These are phyloP conservation scores for Lactifluus hygrophoroides DNA, from an alignment of 768 basidiomycete genomes.

Conservation along the genomic window DNA sequence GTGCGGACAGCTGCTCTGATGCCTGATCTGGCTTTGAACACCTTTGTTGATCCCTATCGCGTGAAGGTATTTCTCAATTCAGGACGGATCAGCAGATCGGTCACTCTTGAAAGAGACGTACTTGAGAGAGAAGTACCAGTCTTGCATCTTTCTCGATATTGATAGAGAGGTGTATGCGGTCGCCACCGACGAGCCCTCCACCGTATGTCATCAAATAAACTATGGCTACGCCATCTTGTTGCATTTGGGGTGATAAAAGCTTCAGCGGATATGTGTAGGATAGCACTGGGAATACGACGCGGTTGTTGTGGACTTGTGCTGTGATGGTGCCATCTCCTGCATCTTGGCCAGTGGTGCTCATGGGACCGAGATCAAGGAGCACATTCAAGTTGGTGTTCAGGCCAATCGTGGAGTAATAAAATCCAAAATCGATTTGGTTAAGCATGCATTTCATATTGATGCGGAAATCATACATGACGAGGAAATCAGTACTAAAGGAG, in stretches of 20 bases:
- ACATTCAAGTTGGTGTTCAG: not conserved
- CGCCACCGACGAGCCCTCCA: conserved; percentile 86
- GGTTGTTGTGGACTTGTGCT: conserved; percentile 43
- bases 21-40: conserved; percentile 76
- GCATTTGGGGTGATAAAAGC: conserved; percentile 63
- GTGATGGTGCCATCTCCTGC: conserved; percentile 51
- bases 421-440: not conserved
- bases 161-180: conserved; percentile 56
- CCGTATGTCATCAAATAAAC: conserved; percentile 84
- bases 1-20: conserved; percentile 38
- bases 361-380: not conserved
- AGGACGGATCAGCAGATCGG: not conserved
- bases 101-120: conserved; percentile 23
- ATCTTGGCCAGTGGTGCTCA: conserved; percentile 2
- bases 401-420: no score
- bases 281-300: conserved; percentile 61
- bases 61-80: not conserved
- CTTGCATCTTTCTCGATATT: conserved; percentile 46
- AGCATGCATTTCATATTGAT: conserved; percentile 8
- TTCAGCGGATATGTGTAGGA: conserved; percentile 83
- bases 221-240: conserved; percentile 45
- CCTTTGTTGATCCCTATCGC: conserved; percentile 84
- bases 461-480: conserved; percentile 6
- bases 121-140: conserved; percentile 81
- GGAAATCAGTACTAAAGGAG: conserved; percentile 15